phyloP scores from a whole-genome alignment of 345 rosid genomes.

The Geranium rotundifolium region DNA sequence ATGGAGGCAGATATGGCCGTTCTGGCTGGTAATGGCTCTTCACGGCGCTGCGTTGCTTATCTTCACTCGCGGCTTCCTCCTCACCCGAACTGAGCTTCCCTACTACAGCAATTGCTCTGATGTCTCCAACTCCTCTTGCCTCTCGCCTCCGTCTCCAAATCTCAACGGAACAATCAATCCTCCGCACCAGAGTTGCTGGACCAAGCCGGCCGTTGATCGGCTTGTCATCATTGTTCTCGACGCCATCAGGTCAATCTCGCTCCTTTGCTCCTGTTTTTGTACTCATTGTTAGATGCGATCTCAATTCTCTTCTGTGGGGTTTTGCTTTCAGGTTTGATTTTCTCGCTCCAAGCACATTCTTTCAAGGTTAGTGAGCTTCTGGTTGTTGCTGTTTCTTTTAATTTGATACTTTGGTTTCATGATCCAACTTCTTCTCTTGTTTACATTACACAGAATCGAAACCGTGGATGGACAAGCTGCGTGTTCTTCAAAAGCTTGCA shows the following conservation, averaged over 20 bases:
- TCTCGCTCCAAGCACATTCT: conserved; percentile 63
- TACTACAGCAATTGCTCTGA: conserved; percentile 57
- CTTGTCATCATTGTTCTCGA: conserved; percentile 68
- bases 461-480: conserved; percentile 89
- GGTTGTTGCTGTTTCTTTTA: not conserved
- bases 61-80: conserved; percentile 74
- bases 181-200: conserved; percentile 39
- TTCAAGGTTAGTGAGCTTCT: conserved; percentile 30
- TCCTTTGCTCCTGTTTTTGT: not conserved
- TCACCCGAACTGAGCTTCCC: conserved; percentile 92
- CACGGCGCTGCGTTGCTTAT: conserved; percentile 51
- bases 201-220: conserved; percentile 56
- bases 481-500: conserved; percentile 58
- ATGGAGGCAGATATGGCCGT: conserved; percentile 14
- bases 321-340: conserved; percentile 53
- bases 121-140: conserved; percentile 53
- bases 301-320: not conserved
- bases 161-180: conserved; percentile 6
- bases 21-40: conserved; percentile 28
- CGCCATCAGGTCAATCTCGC: conserved; percentile 46
- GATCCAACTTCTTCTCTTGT: not conserved
- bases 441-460: conserved; percentile 26
- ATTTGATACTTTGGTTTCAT: not conserved
- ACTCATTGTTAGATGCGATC: not conserved
- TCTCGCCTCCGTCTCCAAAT: conserved; percentile 10